Conservation (phyloP, 2,329 filamentous ascomycete species). For the Aspergillus aculeatinus region DNA sequence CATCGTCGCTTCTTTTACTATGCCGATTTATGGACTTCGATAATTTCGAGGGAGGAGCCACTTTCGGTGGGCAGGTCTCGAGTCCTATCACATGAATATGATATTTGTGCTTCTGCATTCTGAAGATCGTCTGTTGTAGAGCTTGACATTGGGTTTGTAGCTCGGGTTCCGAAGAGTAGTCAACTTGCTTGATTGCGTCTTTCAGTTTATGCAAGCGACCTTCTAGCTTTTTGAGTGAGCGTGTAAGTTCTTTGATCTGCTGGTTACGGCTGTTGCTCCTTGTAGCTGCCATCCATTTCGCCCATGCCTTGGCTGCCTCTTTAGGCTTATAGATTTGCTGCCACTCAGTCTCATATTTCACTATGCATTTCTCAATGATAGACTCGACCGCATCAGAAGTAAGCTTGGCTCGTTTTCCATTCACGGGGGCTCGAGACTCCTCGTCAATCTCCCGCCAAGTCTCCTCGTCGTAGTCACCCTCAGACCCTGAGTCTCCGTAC, state of each 20-base stretch:
- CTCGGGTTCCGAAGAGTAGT: conserved; percentile 55
- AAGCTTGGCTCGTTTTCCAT: conserved; percentile 35
- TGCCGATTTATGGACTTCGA: conserved; percentile 6
- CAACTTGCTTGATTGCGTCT: conserved; percentile 51
- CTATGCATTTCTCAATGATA: conserved; percentile 57
- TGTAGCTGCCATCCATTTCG: conserved; percentile 61
- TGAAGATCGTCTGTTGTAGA: conserved; percentile 65
- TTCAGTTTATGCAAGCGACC: conserved; percentile 58
- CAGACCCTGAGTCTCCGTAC: conserved; percentile 56
- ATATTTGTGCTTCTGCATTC: conserved; percentile 51
- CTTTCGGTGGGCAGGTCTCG: conserved; percentile 31
- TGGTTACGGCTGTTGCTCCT: conserved; percentile 38
- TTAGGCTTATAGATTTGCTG: conserved; percentile 56
- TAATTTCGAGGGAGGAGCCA: conserved; percentile 17
- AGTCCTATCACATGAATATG: conserved; percentile 43
- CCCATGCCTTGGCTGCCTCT: conserved; percentile 57
- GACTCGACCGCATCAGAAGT: conserved; percentile 49
- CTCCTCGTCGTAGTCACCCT: conserved; percentile 57
- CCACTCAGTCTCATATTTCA: conserved; percentile 57
- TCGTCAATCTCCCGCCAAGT: conserved; percentile 63
- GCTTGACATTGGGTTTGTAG: conserved; percentile 57
- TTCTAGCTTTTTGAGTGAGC: conserved; percentile 46
- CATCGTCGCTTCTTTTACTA: conserved; percentile 21
- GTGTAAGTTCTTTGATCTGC: conserved; percentile 49
- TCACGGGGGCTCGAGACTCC: conserved; percentile 39